Evolutionary conservation across 2,329 filamentous ascomycete species (phyloP), one percentile per base, ranked within the genome.

Genomic region (Ramichloridium luteum): DNA sequence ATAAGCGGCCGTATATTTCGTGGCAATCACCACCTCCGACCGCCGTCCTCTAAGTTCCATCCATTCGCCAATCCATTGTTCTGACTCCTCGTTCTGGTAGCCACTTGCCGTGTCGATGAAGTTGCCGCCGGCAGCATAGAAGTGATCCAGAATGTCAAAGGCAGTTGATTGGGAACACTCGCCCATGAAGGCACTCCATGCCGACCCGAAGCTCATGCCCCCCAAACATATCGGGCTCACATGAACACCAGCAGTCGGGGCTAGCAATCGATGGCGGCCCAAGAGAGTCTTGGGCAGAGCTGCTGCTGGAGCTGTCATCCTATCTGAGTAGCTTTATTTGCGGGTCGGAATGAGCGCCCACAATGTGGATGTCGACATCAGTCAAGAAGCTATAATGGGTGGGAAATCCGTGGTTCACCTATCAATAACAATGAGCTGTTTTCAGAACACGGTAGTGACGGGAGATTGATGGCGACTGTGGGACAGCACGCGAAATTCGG

Each of bases 141-240:
- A 53, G 36, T 41, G 43, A 32, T 53, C 50, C 15, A 53, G 40
- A 17, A 53, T 45, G 10, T 37, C 43, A 30, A 53, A 53, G 8
- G 47, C 37, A 3, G 39, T 41, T 23, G 49, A 36, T 35, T 49
- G 48, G 38, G 35, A 43, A 32, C 45, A 49, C 16, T 47, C 44
- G 10, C 53, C 51, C 32, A 53, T 38, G 32, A 43, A 44, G 9
- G 30, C 14, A 22, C 47, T 48, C 64, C 63, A 68, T 4, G 59
- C 57, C 16, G 64, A 56, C 9, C 65, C 66, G 40, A 70, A 66
- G 44, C 64, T 70, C 67, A 70, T 70, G 1, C 60, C 58, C 13
- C 67, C 68, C 1, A 71, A 54, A 32, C 66, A 70, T 47, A 72
- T 49, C 18, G 68, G 67, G 14, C 60, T 66, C 11, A 72, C 68